Base-by-base conservation (phyloP, 495 filamentous ascomycete species). In the Aspergillus avenaceus region DNA sequence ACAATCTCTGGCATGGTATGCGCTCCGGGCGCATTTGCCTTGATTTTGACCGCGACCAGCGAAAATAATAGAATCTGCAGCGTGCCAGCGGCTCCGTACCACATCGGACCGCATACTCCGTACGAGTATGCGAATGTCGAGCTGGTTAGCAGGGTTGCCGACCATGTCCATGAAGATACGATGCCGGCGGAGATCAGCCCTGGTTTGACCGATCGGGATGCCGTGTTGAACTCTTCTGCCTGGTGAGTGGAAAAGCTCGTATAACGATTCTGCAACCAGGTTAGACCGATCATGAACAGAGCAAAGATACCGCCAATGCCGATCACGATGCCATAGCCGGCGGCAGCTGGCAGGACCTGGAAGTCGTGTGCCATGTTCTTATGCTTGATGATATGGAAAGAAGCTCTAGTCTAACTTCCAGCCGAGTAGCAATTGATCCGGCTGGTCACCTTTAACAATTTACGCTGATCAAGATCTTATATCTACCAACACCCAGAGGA, bases 171-270 rank as follows among this genome's bases (percentile, higher is more conserved):
- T 5, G 71, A 66, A 0, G 66, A 69, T 14, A 77, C 74, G 34
- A 79, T 74, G 2, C 71, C 74, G 14, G 70, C 66, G 3, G 73
- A 72, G 51, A 77, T 77, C 8, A 79, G 53, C 4, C 76, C 76
- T 0, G 76, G 70, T 52, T 76, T 75, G 24, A 79, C 63, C 27
- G 62, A 67, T 9, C 76, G 58, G 7, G 66, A 72, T 0, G 76
- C 74, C 0, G 74, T 75, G 52, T 74, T 77, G 67, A 79, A 79
- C 56, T 77, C 73, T 41, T 78, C 74, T 11, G 69, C 60, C 32
- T 54, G 54, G 22, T 69, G 61, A 0, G 73, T 76, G 0, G 73
- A 76, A 54, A 72, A 76, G 0, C 53, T 55, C 2, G 75, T 75
- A 47, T 73, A 78, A 18, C 73, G 62, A 45, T 78, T 78, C 55